These are phyloP conservation scores for Microdochium bolleyi DNA, from an alignment of 2,329 filamentous ascomycete genomes.

Conservation along the genomic window DNA sequence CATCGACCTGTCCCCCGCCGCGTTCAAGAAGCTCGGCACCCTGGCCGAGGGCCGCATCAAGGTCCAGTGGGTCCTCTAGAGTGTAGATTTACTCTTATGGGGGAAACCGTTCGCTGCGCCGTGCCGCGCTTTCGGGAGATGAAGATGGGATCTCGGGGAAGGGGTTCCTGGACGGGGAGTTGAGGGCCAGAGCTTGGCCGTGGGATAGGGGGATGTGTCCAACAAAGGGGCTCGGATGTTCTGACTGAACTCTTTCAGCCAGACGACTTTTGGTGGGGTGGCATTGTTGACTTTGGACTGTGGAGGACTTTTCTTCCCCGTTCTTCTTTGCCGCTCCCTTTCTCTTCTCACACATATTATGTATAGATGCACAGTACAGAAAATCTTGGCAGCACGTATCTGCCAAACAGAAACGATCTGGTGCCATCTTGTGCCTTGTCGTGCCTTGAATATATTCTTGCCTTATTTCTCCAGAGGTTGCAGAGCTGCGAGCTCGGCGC, in stretches of 20 bases:
- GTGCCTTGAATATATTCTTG: neutral
- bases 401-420: no score
- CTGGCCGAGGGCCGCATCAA: slow-evolving; percentile 15
- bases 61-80: slow-evolving; percentile 11
- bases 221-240: neutral
- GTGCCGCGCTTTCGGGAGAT: neutral
- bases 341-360: no score
- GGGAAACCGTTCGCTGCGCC: neutral
- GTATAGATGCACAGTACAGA: no score
- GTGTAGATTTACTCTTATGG: neutral
- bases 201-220: neutral
- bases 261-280: neutral
- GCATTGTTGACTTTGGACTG: neutral
- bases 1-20: slow-evolving; percentile 35
- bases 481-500: neutral
- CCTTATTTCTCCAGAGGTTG: neutral
- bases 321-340: neutral
- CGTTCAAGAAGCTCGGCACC: slow-evolving; percentile 23
- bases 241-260: neutral
- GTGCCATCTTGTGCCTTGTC: neutral
- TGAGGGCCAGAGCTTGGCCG: no score
- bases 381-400: no score
- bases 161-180: neutral
- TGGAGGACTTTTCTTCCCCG: neutral
- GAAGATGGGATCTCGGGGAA: neutral